Evolutionary conservation across 306 rosid genomes (phyloP).

Genomic region (Cucumis cinereus): DNA sequence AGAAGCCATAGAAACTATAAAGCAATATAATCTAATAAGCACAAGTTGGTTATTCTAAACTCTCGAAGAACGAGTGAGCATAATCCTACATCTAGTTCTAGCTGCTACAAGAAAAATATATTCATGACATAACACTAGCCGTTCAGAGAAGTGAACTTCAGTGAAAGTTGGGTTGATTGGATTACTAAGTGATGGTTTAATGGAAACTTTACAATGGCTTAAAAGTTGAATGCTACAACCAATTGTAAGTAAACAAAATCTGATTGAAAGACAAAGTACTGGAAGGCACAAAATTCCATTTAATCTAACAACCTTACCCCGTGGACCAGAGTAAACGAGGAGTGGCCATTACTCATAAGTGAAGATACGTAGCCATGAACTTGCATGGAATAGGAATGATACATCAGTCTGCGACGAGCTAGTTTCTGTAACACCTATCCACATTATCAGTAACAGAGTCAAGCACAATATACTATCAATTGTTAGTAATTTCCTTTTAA

Average conservation of each 20-base stretch:
- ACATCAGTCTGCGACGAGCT: constrained; percentile 61
- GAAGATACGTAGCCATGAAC: constrained; percentile 81
- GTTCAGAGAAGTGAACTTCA: not conserved
- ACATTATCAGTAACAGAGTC: not conserved
- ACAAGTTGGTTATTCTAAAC: not conserved
- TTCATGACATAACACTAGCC: not conserved
- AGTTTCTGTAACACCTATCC: constrained; percentile 76
- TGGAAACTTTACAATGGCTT: not conserved
- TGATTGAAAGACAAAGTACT: not conserved
- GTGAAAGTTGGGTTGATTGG: not conserved
- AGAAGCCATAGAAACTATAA: not conserved
- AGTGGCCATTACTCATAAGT: constrained; percentile 38
- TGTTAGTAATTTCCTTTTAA: not conserved
- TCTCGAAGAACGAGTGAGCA: not conserved
- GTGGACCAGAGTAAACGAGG: constrained; percentile 75
- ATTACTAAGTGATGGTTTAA: not conserved
- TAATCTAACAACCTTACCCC: constrained; percentile 46
- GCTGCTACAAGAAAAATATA: not conserved
- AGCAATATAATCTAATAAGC: not conserved
- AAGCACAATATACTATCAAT: constrained; percentile 1
- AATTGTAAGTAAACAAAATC: not conserved
- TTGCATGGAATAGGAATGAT: constrained; percentile 94
- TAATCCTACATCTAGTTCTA: not conserved
- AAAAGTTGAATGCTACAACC: not conserved
- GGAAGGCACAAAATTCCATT: constrained; percentile 5